Conservation (phyloP, 495 filamentous ascomycete species). For the Cercophora sp. region DNA sequence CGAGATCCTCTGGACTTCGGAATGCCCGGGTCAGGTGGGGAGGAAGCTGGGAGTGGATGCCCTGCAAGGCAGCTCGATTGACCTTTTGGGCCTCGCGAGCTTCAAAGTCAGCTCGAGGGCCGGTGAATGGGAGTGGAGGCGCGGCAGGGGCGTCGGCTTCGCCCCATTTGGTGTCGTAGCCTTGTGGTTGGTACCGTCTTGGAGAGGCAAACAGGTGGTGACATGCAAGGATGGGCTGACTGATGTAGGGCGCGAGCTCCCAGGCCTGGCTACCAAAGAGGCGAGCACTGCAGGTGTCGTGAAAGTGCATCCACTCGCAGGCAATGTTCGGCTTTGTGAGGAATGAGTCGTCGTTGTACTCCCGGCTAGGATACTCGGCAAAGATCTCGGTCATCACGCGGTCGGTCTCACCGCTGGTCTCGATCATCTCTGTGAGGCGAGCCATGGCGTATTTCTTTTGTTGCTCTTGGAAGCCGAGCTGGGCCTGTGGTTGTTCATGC, state of each 20-base stretch:
- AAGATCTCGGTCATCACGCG: conserved; percentile 78
- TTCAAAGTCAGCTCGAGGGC: conserved; percentile 71
- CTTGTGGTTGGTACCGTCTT: conserved; percentile 37
- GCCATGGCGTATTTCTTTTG: conserved; percentile 73
- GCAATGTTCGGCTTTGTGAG: conserved; percentile 82
- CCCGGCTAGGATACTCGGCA: conserved; percentile 72
- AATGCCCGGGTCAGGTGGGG: conserved; percentile 68
- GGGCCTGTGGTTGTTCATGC: conserved; percentile 45
- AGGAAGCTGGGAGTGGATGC: conserved; percentile 51
- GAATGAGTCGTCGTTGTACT: conserved; percentile 88
- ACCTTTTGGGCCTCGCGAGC: conserved; percentile 72
- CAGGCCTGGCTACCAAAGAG: conserved; percentile 78
- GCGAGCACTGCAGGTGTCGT: conserved; percentile 73
- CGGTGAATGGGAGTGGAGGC: conserved; percentile 70
- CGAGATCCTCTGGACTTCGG: conserved; percentile 66
- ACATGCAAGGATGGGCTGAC: conserved; percentile 80
- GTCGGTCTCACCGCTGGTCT: conserved; percentile 84
- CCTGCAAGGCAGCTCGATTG: conserved; percentile 52
- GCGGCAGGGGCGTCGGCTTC: conserved; percentile 49
- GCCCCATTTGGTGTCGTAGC: conserved; percentile 39
- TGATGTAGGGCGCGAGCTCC: conserved; percentile 82
- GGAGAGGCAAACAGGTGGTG: conserved; percentile 83
- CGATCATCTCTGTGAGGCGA: conserved; percentile 81
- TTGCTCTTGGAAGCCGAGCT: conserved; percentile 66
- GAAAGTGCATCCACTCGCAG: conserved; percentile 93